A percentile compares a stretch with the other conserved stretches of the same genome.
phyloP scores from a whole-genome alignment of 176 grass and related monocot genomes.

The Hordeum marinum region DNA sequence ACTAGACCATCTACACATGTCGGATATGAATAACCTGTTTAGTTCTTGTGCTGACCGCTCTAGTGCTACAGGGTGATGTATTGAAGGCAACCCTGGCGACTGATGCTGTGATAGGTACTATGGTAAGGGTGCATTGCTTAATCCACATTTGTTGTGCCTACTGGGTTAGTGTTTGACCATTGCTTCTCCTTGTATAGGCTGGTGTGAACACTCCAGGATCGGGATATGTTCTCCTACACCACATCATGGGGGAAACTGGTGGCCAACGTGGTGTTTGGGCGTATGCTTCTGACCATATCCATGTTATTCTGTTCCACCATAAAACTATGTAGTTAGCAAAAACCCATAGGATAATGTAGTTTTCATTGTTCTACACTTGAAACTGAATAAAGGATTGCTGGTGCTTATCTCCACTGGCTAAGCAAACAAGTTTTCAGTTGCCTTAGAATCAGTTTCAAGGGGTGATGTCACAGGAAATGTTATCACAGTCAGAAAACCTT shows the following conservation, averaged over 20 bases:
- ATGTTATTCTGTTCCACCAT: conserved; percentile 14
- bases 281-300: conserved; percentile 53
- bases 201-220: conserved; percentile 84
- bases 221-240: conserved; percentile 95
- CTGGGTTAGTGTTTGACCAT: conserved; percentile 5
- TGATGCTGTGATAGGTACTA: conserved; percentile 84
- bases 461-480: background rate
- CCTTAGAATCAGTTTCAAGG: conserved; percentile 1
- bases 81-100: conserved; percentile 89
- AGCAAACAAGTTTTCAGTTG: conserved; percentile 4
- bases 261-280: conserved; percentile 98
- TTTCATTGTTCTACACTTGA: conserved; percentile 5
- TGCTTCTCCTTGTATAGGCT: conserved; percentile 47
- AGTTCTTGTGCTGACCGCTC: conserved; percentile 10
- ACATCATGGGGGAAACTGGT: conserved; percentile 91
- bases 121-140: conserved; percentile 47
- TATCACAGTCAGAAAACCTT: background rate
- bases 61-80: conserved; percentile 61
- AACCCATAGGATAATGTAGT: background rate
- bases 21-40: background rate
- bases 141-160: background rate
- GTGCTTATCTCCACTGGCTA: background rate
- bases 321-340: background rate
- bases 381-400: background rate
- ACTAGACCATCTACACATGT: background rate